These are phyloP conservation scores for Umbelopsis ramanniana DNA, from an alignment of 192 early-diverging fungal species.

Conservation along the genomic window DNA sequence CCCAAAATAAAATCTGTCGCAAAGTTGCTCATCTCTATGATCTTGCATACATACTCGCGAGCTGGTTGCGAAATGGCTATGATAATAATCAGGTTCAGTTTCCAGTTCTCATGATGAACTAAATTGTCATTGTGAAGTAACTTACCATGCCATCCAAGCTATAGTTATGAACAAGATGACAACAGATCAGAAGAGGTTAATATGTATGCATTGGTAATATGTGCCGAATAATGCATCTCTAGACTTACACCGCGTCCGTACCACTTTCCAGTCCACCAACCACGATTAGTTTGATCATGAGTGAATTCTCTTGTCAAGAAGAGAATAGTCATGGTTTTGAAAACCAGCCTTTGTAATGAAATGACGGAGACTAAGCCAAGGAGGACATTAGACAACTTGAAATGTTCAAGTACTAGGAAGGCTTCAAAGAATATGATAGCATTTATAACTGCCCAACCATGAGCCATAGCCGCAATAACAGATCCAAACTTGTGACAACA, in stretches of 20 bases:
- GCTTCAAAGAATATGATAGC: conserved; percentile 65
- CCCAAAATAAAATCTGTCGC: conserved; percentile 79
- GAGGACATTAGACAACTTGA: conserved; percentile 64
- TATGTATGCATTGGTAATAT: neutral
- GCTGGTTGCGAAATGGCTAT: conserved; percentile 70
- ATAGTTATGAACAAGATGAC: neutral
- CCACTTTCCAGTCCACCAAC: conserved; percentile 90
- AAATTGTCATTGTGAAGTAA: neutral
- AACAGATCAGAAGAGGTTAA: conserved; percentile 7
- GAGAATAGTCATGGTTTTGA: conserved; percentile 69
- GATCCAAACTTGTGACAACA: conserved; percentile 76
- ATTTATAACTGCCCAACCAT: conserved; percentile 64
- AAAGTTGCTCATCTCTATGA: conserved; percentile 83
- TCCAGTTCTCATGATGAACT: neutral
- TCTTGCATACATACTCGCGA: conserved; percentile 84
- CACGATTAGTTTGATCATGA: conserved; percentile 80
- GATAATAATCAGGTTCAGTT: neutral
- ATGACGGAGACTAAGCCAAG: conserved; percentile 69
- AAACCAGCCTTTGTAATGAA: conserved; percentile 70
- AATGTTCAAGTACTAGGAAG: conserved; percentile 71
- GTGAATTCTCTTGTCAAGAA: conserved; percentile 84
- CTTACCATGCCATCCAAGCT: conserved; percentile 49
- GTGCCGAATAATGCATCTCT: neutral
- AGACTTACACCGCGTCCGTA: conserved; percentile 72
- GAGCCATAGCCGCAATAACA: conserved; percentile 68